Conservation (phyloP, 352 stramenopile genomes). For the Phytophthora palmivora region DNA sequence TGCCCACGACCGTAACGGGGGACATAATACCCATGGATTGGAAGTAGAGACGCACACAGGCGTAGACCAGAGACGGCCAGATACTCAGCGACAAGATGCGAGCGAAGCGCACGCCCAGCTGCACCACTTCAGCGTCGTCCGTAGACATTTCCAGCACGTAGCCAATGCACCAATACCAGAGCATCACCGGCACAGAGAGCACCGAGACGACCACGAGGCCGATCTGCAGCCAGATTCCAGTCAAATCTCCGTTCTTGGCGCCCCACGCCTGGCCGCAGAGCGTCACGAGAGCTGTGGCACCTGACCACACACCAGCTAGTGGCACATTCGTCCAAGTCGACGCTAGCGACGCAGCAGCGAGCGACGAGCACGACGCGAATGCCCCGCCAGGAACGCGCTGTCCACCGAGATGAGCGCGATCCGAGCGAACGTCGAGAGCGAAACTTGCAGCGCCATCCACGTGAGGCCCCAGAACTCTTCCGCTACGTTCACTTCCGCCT, state of each 20-base stretch:
- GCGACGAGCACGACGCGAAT: conserved; percentile 71
- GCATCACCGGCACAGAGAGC: conserved; percentile 55
- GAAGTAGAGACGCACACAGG: conserved; percentile 83
- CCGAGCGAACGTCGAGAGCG: conserved; percentile 75
- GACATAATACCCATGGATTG: conserved; percentile 85
- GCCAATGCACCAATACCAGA: conserved; percentile 76
- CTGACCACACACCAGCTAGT: conserved; percentile 72
- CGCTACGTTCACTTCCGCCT: conserved; percentile 58
- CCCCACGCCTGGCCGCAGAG: conserved; percentile 82
- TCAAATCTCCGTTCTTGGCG: conserved; percentile 69
- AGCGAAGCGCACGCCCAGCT: conserved; percentile 71
- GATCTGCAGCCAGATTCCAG: conserved; percentile 80
- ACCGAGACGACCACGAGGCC: conserved; percentile 57
- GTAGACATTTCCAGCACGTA: conserved; percentile 69
- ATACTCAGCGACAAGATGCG: conserved; percentile 84
- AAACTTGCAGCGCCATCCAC: conserved; percentile 85
- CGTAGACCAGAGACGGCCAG: conserved; percentile 80
- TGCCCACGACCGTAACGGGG: conserved; percentile 73
- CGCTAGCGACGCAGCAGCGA: conserved; percentile 79
- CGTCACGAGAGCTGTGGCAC: conserved; percentile 76
- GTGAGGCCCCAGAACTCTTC: conserved; percentile 70
- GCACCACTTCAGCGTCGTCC: conserved; percentile 66
- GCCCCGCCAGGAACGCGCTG: conserved; percentile 79
- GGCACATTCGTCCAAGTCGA: conserved; percentile 82
- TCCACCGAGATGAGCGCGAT: conserved; percentile 84